A percentile compares a stretch with the other conserved stretches of the same genome.
phyloP scores from a whole-genome alignment of 352 stramenopile genomes.

The Elongisporangium senticosum region DNA sequence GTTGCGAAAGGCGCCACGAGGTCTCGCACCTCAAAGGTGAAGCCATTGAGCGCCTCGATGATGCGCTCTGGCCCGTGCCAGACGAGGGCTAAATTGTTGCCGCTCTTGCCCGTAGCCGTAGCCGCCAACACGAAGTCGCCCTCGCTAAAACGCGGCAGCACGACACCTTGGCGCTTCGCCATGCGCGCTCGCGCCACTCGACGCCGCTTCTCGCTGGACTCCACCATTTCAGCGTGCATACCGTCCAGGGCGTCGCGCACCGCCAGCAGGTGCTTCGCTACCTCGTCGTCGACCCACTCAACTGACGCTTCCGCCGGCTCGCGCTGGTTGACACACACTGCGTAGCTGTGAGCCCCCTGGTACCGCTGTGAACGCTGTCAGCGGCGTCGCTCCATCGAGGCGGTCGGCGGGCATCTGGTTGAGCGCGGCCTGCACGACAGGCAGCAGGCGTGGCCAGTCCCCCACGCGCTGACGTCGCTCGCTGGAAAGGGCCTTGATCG shows the following conservation, averaged over 20 bases:
- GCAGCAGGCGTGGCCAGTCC: constrained; percentile 7
- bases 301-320: not conserved
- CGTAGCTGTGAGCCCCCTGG: constrained; percentile 1
- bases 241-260: constrained; percentile 5
- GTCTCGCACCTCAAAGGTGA: constrained; percentile 20
- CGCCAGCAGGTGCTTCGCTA: not conserved
- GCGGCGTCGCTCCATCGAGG: not conserved
- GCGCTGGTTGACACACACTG: constrained; percentile 2
- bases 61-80: constrained; percentile 13
- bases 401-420: constrained; percentile 9
- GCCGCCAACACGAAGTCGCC: constrained; percentile 16
- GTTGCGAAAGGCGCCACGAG: constrained; percentile 2
- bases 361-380: constrained; percentile 12
- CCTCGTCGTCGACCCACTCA: constrained; percentile 6
- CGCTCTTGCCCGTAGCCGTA: not conserved
- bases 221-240: constrained; percentile 3
- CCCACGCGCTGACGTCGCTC: not conserved
- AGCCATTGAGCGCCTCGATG: constrained; percentile 5
- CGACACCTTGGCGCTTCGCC: constrained; percentile 3
- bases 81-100: constrained; percentile 13
- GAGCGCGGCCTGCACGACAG: constrained; percentile 7
- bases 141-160: constrained; percentile 5
- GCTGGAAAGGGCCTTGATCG: not conserved
- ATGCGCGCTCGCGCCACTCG: constrained; percentile 5
- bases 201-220: constrained; percentile 9